Base-by-base conservation (phyloP, 1,284 basidiomycete genomes). In the Sanghuangporus weigelae region DNA sequence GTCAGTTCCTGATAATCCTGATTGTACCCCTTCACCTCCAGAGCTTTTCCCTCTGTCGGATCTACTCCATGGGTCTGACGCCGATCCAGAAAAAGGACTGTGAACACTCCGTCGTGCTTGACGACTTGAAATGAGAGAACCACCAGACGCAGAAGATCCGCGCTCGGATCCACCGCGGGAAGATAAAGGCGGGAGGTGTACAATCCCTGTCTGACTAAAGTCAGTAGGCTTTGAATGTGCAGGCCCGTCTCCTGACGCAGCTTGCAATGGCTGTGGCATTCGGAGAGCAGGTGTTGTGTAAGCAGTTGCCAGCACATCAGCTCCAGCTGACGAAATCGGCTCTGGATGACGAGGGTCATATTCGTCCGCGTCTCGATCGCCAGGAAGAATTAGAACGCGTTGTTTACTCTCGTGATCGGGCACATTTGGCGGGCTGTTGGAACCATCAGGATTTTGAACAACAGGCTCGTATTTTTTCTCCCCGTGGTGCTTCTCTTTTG, bases 191-290 rank as follows among this genome's bases (percentile, higher is more conserved):
- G 77, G 75, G 3, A 85, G 76, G 71, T 82, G 83, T 3, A 85
- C 82, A 58, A 84, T 73, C 8, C 80, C 81, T 38, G 75, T 75
- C 63, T 81, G 78, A 16, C 81, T 80, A 46, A 78, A 76, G 68
- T 79, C 78, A 68, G 78, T 75, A 26, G 65, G 55, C 31, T 48
- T 54, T 69, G 68, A 50, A 63, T 65, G 36, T 62, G 65, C 21
- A 58, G 44, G 2, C 39, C 54, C 54, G 10, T 42, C 31, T 16
- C 44, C 51, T 5, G 44, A 19, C 38, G 38, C 19, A 38, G 64
- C 57, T 49, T 53, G 62, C 39, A 51, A 3, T 57, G 66, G 62
- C 14, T 54, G 56, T n/a, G 63, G 50, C 35, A 63, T 48, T 11
- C 56, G 55, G 14, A 60, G 63, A 31, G 62, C 7, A 31, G 54